Evolutionary conservation across 2,329 filamentous ascomycete species (phyloP).

Genomic region (Hypoxylon sp.): DNA sequence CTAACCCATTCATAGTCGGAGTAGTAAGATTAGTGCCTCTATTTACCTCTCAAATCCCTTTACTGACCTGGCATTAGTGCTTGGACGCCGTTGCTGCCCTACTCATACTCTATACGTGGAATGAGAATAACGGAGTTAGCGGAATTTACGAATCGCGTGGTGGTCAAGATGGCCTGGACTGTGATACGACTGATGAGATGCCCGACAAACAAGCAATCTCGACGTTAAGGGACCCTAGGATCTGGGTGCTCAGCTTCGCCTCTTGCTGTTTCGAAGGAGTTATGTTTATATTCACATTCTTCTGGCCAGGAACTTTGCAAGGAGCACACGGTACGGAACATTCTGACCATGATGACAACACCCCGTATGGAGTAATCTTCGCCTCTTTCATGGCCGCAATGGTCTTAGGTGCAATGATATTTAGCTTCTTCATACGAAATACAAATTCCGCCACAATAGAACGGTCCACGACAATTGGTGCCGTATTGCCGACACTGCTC

Average conservation of each 20-base stretch:
- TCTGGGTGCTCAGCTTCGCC: conserved; percentile 55
- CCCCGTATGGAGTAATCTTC: conserved; percentile 68
- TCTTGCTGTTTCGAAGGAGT: conserved; percentile 57
- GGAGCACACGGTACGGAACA: conserved; percentile 48
- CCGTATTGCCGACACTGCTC: conserved; percentile 41
- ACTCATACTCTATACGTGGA: conserved; percentile 54
- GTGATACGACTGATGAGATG: neutral
- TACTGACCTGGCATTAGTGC: conserved; percentile 38
- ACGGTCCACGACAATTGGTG: neutral
- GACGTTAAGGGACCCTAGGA: conserved; percentile 44
- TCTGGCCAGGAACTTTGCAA: conserved; percentile 55
- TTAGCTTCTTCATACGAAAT: conserved; percentile 57
- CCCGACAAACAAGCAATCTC: neutral
- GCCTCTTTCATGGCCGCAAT: conserved; percentile 72
- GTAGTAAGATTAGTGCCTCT: conserved; percentile 47
- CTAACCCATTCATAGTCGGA: conserved; percentile 65
- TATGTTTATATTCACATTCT: conserved; percentile 55
- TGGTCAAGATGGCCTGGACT: neutral
- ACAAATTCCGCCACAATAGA: conserved; percentile 14
- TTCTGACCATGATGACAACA: conserved; percentile 26
- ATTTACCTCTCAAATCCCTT: neutral
- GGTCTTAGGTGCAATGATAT: conserved; percentile 71
- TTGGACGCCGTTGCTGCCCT: conserved; percentile 50
- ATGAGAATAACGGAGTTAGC: conserved; percentile 47
- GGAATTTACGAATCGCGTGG: neutral